Base-by-base conservation (phyloP, 2,329 filamentous ascomycete species). In the Epichloe elymi region DNA sequence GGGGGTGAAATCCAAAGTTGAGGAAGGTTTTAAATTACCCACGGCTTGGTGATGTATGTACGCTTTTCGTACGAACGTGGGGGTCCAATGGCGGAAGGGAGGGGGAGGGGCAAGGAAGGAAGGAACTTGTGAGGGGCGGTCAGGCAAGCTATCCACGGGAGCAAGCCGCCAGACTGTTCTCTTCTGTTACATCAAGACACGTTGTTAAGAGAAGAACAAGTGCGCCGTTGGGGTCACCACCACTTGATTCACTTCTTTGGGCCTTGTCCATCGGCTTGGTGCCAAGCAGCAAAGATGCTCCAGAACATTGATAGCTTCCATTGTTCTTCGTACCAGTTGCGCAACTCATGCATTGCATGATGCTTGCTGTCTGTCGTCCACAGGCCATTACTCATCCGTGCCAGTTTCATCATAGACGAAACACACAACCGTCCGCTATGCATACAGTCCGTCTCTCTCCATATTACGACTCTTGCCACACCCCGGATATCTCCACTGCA, bases 401-500 rank as follows among this genome's bases (percentile, higher is more conserved):
- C 40, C 39, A 8, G 3, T 20, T 23, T 20, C 19, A 23, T 12
- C n/a, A 10, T 40, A 12, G 10, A 42, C 5, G 40, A 15, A 15
- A 42, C 12, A 23, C 12, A 26, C 19, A 23, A 26, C 38, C 12
- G 23, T 30, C 20, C 14, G 23, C 12, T 44, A 35, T 46, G 14
- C 15, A 33, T 36, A 46, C 26, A 36, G 12, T n/a, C 12, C 36
- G 14, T n/a, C 36, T 38, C 12, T 38, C 6, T 42, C 49, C 55
- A 58, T 41, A 50, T 54, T 48, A 53, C 33, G 49, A 51, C 23
- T 62, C 58, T 36, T 63, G 62, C 70, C 72, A 79, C 7, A 68
- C 62, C 5, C 82, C 82, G 12, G 73, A 78, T 42, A 91, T 60
- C 68, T 98, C 93, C 15, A 94, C 78, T 42, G 84, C 73, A 2